A percentile compares a stretch with the other conserved stretches of the same genome.
Evolutionary conservation across 2,329 filamentous ascomycete species (phyloP).

Genomic region (Phoma sp.): DNA sequence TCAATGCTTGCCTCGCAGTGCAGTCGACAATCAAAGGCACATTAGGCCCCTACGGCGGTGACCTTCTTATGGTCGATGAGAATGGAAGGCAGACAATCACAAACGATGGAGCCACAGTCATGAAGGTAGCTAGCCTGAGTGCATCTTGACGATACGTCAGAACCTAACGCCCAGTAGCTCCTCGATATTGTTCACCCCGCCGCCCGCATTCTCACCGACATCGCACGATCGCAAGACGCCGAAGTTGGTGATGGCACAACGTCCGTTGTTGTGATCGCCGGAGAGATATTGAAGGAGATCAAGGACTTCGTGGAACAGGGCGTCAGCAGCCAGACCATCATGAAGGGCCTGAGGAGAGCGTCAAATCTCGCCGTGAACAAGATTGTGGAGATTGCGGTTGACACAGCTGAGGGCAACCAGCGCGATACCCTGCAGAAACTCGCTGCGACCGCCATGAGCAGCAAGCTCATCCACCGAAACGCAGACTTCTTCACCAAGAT

Average conservation of each 20-base stretch:
- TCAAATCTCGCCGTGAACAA: slow-evolving; percentile 95
- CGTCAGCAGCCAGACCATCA: slow-evolving; percentile 95
- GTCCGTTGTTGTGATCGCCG: slow-evolving; percentile 95
- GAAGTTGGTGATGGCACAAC: slow-evolving; percentile 99
- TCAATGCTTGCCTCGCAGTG: slow-evolving; percentile 96
- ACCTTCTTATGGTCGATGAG: slow-evolving; percentile 92
- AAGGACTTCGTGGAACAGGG: slow-evolving; percentile 96
- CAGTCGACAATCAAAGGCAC: slow-evolving; percentile 96
- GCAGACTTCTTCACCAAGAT: slow-evolving; percentile 96
- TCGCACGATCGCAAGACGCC: slow-evolving; percentile 97
- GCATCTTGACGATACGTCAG: not conserved
- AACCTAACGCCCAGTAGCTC: slow-evolving; percentile 63
- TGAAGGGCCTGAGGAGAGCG: slow-evolving; percentile 91
- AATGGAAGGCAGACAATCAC: slow-evolving; percentile 98
- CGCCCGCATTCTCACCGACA: slow-evolving; percentile 95
- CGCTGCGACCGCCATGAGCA: slow-evolving; percentile 96
- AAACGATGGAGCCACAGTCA: slow-evolving; percentile 98
- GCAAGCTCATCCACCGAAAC: slow-evolving; percentile 98
- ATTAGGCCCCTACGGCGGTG: slow-evolving; percentile 93
- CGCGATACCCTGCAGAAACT: slow-evolving; percentile 88
- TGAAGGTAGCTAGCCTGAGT: slow-evolving; percentile 73
- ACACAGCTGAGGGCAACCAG: slow-evolving; percentile 80
- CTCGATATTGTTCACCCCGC: slow-evolving; percentile 98
- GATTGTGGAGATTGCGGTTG: slow-evolving; percentile 95
- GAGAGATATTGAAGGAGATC: slow-evolving; percentile 95